These are phyloP conservation scores for Tremellales sp. DNA, from an alignment of 1,284 basidiomycete species.

Conservation along the genomic window DNA sequence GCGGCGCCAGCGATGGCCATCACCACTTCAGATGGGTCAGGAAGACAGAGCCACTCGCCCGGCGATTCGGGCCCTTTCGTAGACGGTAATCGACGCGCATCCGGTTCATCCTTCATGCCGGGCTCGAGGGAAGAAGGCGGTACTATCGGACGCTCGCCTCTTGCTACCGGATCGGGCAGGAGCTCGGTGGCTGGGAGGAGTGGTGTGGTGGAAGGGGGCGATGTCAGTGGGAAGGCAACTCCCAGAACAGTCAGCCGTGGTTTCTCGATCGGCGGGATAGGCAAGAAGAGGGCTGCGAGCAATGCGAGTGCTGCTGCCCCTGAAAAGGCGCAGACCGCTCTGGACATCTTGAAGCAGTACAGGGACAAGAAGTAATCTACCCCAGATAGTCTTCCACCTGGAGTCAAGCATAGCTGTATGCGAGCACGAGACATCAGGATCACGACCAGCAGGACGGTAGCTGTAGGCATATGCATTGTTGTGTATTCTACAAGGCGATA, in stretches of 20 bases:
- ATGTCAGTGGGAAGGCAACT: too few relatives aligned
- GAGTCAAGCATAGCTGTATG: too few relatives aligned
- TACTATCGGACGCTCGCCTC: neutral
- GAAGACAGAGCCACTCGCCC: neutral
- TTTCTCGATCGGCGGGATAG: neutral
- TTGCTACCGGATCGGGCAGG: neutral
- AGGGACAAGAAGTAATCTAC: neutral
- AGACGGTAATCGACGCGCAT: neutral
- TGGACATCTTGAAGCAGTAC: neutral
- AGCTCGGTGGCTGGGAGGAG: neutral
- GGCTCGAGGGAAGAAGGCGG: neutral
- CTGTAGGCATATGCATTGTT: neutral
- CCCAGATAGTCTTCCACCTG: too few relatives aligned
- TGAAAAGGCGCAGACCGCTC: neutral
- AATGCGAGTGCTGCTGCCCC: neutral
- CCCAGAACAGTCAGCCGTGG: neutral
- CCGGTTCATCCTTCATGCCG: neutral
- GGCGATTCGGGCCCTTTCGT: neutral
- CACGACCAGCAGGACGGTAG: too few relatives aligned
- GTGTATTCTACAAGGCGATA: slow-evolving; percentile 49
- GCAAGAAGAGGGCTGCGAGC: neutral
- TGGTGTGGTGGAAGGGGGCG: neutral
- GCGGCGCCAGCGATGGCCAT: slow-evolving; percentile 33
- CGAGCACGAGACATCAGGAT: too few relatives aligned
- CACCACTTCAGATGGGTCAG: slow-evolving; percentile 16